Evolutionary conservation across 2,329 filamentous ascomycete genomes (phyloP).

Genomic region (Colletotrichum tamarilloi): DNA sequence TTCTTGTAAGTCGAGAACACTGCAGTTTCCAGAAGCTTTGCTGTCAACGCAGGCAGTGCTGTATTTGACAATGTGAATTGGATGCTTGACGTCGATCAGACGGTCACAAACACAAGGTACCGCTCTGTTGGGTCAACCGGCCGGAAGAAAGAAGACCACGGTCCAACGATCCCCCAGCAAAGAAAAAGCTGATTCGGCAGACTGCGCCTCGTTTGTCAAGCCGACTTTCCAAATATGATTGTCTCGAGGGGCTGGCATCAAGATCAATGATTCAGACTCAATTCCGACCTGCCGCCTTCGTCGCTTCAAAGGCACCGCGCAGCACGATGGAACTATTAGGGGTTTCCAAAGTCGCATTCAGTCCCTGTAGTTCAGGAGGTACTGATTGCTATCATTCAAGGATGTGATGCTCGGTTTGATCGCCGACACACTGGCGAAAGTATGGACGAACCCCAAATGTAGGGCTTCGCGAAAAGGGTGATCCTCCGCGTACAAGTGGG

Average conservation of each 20-base stretch:
- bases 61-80: not conserved
- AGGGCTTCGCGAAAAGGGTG: not conserved
- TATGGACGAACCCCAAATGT: constrained; percentile 6
- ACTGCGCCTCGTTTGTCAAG: not conserved
- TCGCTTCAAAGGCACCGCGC: not conserved
- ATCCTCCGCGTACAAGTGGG: not conserved
- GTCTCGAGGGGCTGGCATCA: not conserved
- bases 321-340: not conserved
- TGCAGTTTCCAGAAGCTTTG: not conserved
- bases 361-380: not conserved
- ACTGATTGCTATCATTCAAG: not conserved
- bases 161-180: not conserved
- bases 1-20: not conserved
- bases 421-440: not conserved
- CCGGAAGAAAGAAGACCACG: not conserved
- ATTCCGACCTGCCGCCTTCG: not conserved
- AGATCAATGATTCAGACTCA: not conserved
- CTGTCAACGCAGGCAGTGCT: not conserved
- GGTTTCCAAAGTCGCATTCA: not conserved
- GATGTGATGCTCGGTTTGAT: constrained; percentile 5
- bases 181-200: no score
- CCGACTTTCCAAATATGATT: not conserved
- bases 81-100: constrained; percentile 2
- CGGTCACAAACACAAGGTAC: not conserved
- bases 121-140: not conserved